These are phyloP conservation scores for Epichloe hybrida DNA, from an alignment of 2,329 filamentous ascomycete species.

Conservation along the genomic window DNA sequence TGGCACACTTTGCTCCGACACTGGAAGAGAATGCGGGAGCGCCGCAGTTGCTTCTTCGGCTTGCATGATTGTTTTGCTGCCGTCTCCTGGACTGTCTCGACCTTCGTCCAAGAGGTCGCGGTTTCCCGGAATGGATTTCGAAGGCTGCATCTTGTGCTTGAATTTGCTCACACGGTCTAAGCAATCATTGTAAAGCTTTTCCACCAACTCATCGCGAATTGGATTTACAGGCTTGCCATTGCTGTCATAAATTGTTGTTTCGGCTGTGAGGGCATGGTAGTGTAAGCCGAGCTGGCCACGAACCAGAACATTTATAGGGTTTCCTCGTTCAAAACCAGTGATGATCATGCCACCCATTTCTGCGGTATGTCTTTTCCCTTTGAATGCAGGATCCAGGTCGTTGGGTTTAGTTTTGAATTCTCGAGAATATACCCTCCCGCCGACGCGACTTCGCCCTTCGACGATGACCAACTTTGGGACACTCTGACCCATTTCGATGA, in stretches of 20 bases:
- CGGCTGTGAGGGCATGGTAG: conserved; percentile 68
- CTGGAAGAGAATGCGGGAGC: conserved; percentile 38
- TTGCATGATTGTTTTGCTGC: conserved; percentile 54
- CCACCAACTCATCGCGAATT: conserved; percentile 65
- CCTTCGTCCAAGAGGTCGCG: conserved; percentile 70
- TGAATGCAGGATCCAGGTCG: conserved; percentile 35
- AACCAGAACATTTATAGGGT: conserved; percentile 82
- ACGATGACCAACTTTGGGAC: conserved; percentile 66
- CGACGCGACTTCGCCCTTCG: conserved; percentile 76
- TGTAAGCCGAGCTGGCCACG: conserved; percentile 78
- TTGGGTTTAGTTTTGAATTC: conserved; percentile 45
- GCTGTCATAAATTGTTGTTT: conserved; percentile 80
- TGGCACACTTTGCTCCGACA: conserved; percentile 40
- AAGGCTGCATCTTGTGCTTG: conserved; percentile 61
- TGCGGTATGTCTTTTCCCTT: conserved; percentile 58
- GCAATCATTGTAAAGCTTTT: conserved; percentile 89
- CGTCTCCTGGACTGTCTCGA: conserved; percentile 60
- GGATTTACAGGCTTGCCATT: conserved; percentile 67
- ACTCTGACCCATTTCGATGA: conserved; percentile 50
- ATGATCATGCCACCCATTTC: conserved; percentile 99
- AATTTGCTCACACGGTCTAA: conserved; percentile 84
- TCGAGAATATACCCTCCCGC: conserved; percentile 85
- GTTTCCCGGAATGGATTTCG: conserved; percentile 68
- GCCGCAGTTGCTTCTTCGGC: conserved; percentile 57
- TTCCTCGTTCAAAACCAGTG: conserved; percentile 90